These are phyloP conservation scores for Phialocephala subalpina DNA, from an alignment of 2,329 filamentous ascomycete genomes.

Conservation along the genomic window DNA sequence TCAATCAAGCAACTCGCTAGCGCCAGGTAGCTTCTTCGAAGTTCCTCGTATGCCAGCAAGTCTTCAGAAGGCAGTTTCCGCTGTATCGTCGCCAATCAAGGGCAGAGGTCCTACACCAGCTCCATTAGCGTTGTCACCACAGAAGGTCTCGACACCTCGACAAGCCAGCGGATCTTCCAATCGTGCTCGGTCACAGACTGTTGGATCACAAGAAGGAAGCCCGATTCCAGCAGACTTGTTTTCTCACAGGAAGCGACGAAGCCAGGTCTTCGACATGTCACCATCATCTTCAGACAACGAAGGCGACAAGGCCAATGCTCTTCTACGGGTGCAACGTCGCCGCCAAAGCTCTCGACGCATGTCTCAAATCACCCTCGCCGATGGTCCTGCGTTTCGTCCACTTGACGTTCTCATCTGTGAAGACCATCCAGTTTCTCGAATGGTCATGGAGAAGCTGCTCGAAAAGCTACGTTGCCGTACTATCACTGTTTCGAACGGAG, in stretches of 20 bases:
- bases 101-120: slow-evolving; percentile 55
- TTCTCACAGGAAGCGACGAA: slow-evolving; percentile 86
- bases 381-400: slow-evolving; percentile 86
- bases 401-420: slow-evolving; percentile 96
- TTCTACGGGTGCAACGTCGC: slow-evolving; percentile 90
- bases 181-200: slow-evolving; percentile 86
- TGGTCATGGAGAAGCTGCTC: slow-evolving; percentile 98
- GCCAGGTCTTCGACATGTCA: slow-evolving; percentile 95
- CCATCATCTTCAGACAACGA: slow-evolving; percentile 98
- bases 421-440: slow-evolving; percentile 93
- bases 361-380: slow-evolving; percentile 87
- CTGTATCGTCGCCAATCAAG: slow-evolving; percentile 64
- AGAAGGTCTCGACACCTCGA: slow-evolving; percentile 68
- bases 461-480: slow-evolving; percentile 96
- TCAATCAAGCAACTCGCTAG: slow-evolving; percentile 73
- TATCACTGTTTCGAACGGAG: slow-evolving; percentile 88
- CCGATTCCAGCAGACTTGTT: slow-evolving; percentile 71
- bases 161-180: slow-evolving; percentile 68
- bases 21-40: slow-evolving; percentile 77
- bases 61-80: slow-evolving; percentile 64
- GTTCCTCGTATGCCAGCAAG: slow-evolving; percentile 68
- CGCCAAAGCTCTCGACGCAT: slow-evolving; percentile 95
- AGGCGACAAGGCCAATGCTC: slow-evolving; percentile 87
- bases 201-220: slow-evolving; percentile 93
- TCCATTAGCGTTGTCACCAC: slow-evolving; percentile 65